phyloP scores from a whole-genome alignment of 1,284 basidiomycete species.

The Ceratobasidium sp. region DNA sequence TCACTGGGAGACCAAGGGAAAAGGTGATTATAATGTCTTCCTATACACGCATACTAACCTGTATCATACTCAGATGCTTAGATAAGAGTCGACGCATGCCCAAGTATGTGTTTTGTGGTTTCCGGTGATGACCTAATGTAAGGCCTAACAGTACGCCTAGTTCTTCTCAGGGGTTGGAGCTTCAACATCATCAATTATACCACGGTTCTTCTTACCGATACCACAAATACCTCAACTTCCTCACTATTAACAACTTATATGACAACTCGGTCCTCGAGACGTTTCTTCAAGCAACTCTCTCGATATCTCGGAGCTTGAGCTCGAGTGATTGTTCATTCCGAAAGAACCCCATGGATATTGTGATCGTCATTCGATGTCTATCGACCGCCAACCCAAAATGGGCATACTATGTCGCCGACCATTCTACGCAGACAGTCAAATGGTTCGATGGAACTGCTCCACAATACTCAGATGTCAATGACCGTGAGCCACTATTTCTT shows the following conservation, averaged over 20 bases:
- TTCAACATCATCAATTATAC: background rate
- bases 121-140: background rate
- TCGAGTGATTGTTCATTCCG: background rate
- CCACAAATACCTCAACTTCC: background rate
- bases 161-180: background rate
- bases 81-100: background rate
- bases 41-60: background rate
- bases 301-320: background rate
- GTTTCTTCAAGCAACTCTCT: background rate
- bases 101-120: background rate
- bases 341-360: background rate
- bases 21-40: background rate
- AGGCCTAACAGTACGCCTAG: background rate
- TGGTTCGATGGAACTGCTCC: background rate
- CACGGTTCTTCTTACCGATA: background rate
- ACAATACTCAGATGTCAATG: background rate
- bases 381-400: background rate
- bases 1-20: background rate
- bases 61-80: slow-evolving; percentile 1
- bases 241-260: slow-evolving; percentile 2
- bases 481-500: background rate
- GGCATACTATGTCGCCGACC: slow-evolving; percentile 19
- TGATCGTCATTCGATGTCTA: background rate
- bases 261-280: background rate
- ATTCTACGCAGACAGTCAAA: background rate